phyloP scores from a whole-genome alignment of 305 asterid genomes.

The Fraxinus latifolia region DNA sequence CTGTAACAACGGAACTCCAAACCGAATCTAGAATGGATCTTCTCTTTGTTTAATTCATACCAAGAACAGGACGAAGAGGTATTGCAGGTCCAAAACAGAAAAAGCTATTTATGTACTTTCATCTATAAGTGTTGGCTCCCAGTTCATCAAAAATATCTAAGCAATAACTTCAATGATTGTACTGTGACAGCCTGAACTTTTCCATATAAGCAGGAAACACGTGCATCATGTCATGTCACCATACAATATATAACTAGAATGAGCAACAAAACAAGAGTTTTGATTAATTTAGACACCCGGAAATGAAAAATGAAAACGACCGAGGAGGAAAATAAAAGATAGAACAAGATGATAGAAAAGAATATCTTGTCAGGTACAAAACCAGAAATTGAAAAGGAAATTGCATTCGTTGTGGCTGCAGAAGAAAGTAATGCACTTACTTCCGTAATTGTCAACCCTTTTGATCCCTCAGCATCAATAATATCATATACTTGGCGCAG shows the following conservation, averaged over 20 bases:
- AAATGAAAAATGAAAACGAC: slow-evolving; percentile 16
- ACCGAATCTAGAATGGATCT: not conserved
- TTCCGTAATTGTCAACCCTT: slow-evolving; percentile 72
- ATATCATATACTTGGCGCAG: slow-evolving; percentile 82
- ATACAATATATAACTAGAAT: not conserved
- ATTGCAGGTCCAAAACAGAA: not conserved
- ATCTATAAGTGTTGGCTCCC: not conserved
- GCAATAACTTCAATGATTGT: slow-evolving; percentile 2
- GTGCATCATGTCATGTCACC: not conserved
- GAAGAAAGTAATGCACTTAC: slow-evolving; percentile 39
- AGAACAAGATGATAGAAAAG: slow-evolving; percentile 15
- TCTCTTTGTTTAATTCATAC: not conserved
- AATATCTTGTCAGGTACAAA: slow-evolving; percentile 12
- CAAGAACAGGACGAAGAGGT: not conserved
- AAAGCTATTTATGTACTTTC: not conserved
- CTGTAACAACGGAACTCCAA: slow-evolving; percentile 11
- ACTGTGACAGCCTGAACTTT: slow-evolving; percentile 9
- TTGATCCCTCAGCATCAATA: slow-evolving; percentile 75
- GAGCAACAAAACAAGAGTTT: slow-evolving; percentile 5
- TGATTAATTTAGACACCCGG: slow-evolving; percentile 3
- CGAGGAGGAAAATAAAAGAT: not conserved
- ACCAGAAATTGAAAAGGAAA: not conserved
- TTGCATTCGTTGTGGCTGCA: slow-evolving; percentile 16
- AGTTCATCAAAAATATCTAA: slow-evolving; percentile 2
- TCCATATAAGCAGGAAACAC: not conserved